Percentiles rank a stretch among this genome's conserved stretches.
These are phyloP conservation scores for Yamadazyma friedrichii DNA, from an alignment of 1,139 yeast species.

Conservation along the genomic window DNA sequence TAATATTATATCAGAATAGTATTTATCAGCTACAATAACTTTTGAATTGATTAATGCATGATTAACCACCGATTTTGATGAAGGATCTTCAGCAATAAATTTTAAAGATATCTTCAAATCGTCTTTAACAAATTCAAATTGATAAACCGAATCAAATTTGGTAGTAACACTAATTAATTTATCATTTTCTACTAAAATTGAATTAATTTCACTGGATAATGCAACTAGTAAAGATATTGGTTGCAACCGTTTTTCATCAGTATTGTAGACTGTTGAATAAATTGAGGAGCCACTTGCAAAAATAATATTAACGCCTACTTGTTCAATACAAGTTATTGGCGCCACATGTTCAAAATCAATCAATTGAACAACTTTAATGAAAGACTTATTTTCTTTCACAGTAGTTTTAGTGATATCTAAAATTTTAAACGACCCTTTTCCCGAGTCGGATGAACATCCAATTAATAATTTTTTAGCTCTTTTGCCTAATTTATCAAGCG, in stretches of 20 bases:
- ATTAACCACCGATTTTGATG: slow-evolving; percentile 39
- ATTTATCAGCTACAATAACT: slow-evolving; percentile 42
- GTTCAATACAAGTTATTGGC: slow-evolving; percentile 40
- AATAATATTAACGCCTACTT: slow-evolving; percentile 32
- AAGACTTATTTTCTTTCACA: slow-evolving; percentile 16
- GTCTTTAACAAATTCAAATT: slow-evolving; percentile 19
- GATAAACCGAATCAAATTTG: slow-evolving; percentile 38
- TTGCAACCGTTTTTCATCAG: slow-evolving; percentile 35
- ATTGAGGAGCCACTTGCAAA: slow-evolving; percentile 35
- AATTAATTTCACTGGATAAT: slow-evolving; percentile 38
- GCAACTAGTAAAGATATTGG: slow-evolving; percentile 25
- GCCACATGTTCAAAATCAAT: slow-evolving; percentile 33
- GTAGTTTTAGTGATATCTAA: slow-evolving; percentile 33
- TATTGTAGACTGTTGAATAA: slow-evolving; percentile 38
- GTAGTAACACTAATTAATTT: slow-evolving; percentile 34
- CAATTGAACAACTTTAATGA: slow-evolving; percentile 31
- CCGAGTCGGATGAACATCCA: slow-evolving; percentile 30
- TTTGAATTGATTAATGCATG: slow-evolving; percentile 27
- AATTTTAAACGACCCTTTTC: slow-evolving; percentile 39
- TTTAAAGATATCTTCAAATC: slow-evolving; percentile 12
- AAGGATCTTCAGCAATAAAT: slow-evolving; percentile 29
- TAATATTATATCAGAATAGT: slow-evolving; percentile 37
- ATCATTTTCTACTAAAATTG: slow-evolving; percentile 26
- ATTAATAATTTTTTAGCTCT: slow-evolving; percentile 39
- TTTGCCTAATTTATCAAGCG: slow-evolving; percentile 29